Percentiles rank a stretch among this genome's conserved stretches.
These are phyloP conservation scores for Lepidium sativum DNA, from an alignment of 345 rosid species.

Conservation along the genomic window DNA sequence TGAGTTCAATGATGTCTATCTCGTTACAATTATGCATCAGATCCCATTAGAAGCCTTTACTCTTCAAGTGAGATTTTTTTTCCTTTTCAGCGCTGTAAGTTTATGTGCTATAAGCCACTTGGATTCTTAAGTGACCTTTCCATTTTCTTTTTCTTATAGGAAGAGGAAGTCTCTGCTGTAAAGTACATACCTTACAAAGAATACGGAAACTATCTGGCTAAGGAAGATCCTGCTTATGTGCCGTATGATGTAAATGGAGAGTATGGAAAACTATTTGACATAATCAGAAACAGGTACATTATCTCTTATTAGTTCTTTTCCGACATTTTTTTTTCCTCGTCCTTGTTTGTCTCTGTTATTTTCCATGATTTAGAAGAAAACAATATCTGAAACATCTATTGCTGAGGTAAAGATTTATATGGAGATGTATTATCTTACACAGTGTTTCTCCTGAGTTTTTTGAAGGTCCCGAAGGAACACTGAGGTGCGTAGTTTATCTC, in stretches of 20 bases:
- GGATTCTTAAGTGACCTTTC: background rate
- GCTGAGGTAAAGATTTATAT: background rate
- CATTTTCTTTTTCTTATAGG: conserved; percentile 29
- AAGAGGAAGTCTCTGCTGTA: conserved; percentile 83
- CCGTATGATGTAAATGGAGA: conserved; percentile 66
- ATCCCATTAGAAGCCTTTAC: conserved; percentile 86
- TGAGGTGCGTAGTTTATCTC: conserved; percentile 43
- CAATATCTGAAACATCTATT: background rate
- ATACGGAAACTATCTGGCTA: conserved; percentile 50
- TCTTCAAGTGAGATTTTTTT: conserved; percentile 60
- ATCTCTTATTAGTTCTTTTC: conserved; percentile 14
- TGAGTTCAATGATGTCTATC: conserved; percentile 81
- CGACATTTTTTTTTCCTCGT: background rate
- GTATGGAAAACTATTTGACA: conserved; percentile 67
- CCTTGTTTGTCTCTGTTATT: background rate
- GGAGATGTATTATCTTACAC: background rate
- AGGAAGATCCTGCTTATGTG: conserved; percentile 67
- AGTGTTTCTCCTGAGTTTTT: conserved; percentile 23
- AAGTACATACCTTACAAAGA: conserved; percentile 60
- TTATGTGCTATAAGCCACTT: background rate
- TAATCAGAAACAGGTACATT: conserved; percentile 58
- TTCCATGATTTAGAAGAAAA: background rate
- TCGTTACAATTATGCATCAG: conserved; percentile 69
- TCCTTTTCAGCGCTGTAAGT: background rate
- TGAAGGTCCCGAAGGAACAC: conserved; percentile 55